Conservation (phyloP, 169 alveolate species). For the Theileria parva region DNA sequence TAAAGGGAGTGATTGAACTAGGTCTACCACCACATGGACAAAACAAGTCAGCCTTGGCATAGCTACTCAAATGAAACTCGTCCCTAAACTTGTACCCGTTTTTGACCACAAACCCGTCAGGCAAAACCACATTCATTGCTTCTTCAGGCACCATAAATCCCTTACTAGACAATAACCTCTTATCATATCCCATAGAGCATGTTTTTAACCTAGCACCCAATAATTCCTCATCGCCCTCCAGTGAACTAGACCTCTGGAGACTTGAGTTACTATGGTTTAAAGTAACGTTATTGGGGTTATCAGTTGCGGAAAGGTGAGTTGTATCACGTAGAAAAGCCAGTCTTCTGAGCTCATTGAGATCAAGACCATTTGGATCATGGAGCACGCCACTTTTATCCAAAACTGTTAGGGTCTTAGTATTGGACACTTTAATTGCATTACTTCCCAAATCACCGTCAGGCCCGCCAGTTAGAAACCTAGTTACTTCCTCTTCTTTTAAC, state of each 20-base stretch:
- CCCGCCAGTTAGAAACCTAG: constrained; percentile 84
- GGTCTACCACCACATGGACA: constrained; percentile 91
- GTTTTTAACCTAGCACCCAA: constrained; percentile 25
- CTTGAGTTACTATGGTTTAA: constrained; percentile 20
- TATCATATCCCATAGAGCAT: constrained; percentile 67
- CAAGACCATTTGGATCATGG: constrained; percentile 82
- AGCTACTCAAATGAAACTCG: constrained; percentile 69
- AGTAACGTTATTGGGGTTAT: neutral
- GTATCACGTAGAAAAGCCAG: constrained; percentile 68
- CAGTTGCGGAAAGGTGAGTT: constrained; percentile 28
- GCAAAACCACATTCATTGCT: constrained; percentile 71
- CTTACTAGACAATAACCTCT: constrained; percentile 59
- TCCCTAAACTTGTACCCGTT: constrained; percentile 81
- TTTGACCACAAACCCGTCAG: constrained; percentile 75
- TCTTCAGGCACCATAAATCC: constrained; percentile 79
- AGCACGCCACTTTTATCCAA: constrained; percentile 86
- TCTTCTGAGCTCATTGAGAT: constrained; percentile 74
- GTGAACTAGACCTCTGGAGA: neutral
- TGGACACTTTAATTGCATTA: constrained; percentile 79
- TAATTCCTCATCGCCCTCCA: constrained; percentile 2
- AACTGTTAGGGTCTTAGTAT: constrained; percentile 79
- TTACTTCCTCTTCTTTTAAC: constrained; percentile 73
- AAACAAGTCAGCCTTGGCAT: constrained; percentile 77
- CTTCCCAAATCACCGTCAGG: constrained; percentile 90
- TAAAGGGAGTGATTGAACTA: constrained; percentile 76